These are phyloP conservation scores for Akanthomyces uredinophilus DNA, from an alignment of 2,329 filamentous ascomycete genomes.

Conservation along the genomic window DNA sequence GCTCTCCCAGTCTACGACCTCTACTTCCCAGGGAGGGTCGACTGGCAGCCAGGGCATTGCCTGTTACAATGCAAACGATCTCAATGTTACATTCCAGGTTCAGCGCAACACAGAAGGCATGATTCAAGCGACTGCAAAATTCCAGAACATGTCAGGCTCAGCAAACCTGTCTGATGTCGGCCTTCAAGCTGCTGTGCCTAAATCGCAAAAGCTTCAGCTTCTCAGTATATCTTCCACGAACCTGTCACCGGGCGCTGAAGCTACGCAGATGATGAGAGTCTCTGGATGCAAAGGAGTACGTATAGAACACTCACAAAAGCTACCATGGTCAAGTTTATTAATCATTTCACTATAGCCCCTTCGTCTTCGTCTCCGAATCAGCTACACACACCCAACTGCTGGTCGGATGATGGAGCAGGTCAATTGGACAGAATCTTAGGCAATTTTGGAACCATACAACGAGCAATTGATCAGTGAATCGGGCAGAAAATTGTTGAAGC, in stretches of 20 bases:
- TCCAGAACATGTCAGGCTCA: conserved; percentile 69
- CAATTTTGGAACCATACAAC: not conserved
- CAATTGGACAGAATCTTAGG: conserved; percentile 81
- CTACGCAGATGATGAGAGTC: conserved; percentile 86
- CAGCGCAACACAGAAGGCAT: conserved; percentile 75
- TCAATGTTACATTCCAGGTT: conserved; percentile 74
- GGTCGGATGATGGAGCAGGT: conserved; percentile 83
- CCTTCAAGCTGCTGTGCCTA: conserved; percentile 91
- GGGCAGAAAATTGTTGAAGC: not conserved
- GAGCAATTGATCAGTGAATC: conserved; percentile 23
- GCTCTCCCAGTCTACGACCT: conserved; percentile 42
- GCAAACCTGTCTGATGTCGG: conserved; percentile 67
- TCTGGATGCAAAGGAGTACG: conserved; percentile 83
- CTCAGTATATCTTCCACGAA: conserved; percentile 82
- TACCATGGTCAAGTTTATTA: conserved; percentile 7
- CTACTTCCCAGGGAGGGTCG: conserved; percentile 41
- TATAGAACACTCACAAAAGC: conserved; percentile 24
- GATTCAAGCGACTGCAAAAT: conserved; percentile 77
- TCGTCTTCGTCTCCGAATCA: conserved; percentile 78
- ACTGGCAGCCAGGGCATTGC: conserved; percentile 48
- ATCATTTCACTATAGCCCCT: conserved; percentile 56
- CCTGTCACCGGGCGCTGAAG: conserved; percentile 71
- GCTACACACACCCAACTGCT: conserved; percentile 65
- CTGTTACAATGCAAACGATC: conserved; percentile 82
- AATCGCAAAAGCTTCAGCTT: conserved; percentile 89